Base-by-base conservation (phyloP, 2,329 filamentous ascomycete genomes). In the Cercospora zeina region DNA sequence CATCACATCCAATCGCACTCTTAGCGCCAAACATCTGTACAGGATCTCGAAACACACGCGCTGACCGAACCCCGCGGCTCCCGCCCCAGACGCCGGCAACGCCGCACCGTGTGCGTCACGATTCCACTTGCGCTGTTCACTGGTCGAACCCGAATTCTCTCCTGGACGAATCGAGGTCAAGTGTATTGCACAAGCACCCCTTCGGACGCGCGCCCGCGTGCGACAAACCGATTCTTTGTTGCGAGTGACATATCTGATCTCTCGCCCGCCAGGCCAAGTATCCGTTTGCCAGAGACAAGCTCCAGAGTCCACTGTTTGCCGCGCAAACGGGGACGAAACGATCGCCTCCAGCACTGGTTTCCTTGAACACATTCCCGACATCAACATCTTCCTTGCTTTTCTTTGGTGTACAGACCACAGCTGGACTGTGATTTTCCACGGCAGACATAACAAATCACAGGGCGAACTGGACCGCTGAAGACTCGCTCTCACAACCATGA, bases 401-500 rank as follows among this genome's bases (percentile, higher is more conserved):
- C 39, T 50, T 58, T 21, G 4, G 42, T 16, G 37, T 4, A 13
- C 30, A 21, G 8, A 10, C 3, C 8, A 31, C 21, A 45, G 36
- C 36, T 57, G 54, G 24, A 6, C 24, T 42, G 21, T 37, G 53
- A 24, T 16, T 27, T n/a, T 30, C 19, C n/a, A 9, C 11, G n/a
- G 7, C 53, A 24, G 31, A 27, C 34, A 42, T 16, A 39, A 55
- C 16, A 30, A 21, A 9, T 37, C 9, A 37, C 13, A 24, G 30
- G 33, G 24, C 14, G 5, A 16, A 37, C 21, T 24, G 11, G 21
- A 49, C 4, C 13, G 14, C 21, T 21, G 53, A 49, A 7, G 21
- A 49, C 42, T 6, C 21, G 42, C 42, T 49, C 16, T 2, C 21
- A 6, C 42, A 8, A 61, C 11, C 59, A 67, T 67, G 65, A 61